phyloP scores from a whole-genome alignment of 208 protist genomes.

The Herpetomonas tarakana region DNA sequence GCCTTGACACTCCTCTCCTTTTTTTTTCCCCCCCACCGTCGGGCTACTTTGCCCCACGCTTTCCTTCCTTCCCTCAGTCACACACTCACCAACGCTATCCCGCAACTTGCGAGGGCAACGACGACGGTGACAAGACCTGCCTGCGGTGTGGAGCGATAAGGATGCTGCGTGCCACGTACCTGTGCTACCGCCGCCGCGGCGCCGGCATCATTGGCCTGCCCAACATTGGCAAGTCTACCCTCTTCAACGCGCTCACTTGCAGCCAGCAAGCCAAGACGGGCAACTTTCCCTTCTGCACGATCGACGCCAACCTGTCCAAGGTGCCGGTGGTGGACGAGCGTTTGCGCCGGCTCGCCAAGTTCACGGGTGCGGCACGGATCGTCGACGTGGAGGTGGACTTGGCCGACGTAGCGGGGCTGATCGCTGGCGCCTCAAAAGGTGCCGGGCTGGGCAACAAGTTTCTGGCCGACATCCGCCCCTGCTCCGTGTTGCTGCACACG shows the following conservation, averaged over 20 bases:
- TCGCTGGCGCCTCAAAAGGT: constrained; percentile 82
- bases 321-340: constrained; percentile 74
- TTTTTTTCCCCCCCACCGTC: no score
- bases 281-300: constrained; percentile 94
- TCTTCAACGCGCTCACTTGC: constrained; percentile 93
- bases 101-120: no score
- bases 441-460: constrained; percentile 89
- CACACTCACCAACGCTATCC: no score
- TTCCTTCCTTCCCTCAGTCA: no score
- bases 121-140: no score
- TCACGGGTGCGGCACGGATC: constrained; percentile 55
- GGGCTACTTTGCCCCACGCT: no score
- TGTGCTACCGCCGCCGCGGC: constrained; percentile 37
- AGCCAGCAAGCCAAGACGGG: constrained; percentile 86
- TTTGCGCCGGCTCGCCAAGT: constrained; percentile 62
- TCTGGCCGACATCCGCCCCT: constrained; percentile 78
- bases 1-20: no score
- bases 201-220: constrained; percentile 89
- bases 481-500: constrained; percentile 80
- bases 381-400: constrained; percentile 85
- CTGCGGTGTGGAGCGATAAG: no score
- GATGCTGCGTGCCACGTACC: constrained; percentile 20
- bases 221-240: constrained; percentile 91
- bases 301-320: constrained; percentile 86
- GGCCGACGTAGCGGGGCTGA: constrained; percentile 88